phyloP scores from a whole-genome alignment of 177 flowering plant species.

The Vitis hybrid region DNA sequence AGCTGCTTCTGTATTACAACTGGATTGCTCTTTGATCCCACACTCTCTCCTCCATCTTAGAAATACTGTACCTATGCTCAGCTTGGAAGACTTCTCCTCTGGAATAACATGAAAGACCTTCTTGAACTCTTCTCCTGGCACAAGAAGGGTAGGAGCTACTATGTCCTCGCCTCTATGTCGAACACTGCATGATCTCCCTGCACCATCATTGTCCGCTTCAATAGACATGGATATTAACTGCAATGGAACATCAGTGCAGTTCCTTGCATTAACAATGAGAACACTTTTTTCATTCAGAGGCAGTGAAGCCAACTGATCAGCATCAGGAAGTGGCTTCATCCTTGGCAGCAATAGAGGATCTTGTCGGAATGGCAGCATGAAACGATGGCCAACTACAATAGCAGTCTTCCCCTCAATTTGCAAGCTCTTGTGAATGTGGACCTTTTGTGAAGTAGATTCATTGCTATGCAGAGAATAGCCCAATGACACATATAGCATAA shows the following conservation, averaged over 20 bases:
- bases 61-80: conserved; percentile 54
- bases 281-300: conserved; percentile 64
- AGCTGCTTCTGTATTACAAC: conserved; percentile 10
- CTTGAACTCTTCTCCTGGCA: conserved; percentile 87
- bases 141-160: conserved; percentile 39
- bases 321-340: conserved; percentile 39
- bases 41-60: conserved; percentile 70
- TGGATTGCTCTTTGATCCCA: conserved; percentile 20
- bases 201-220: conserved; percentile 44
- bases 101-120: conserved; percentile 69
- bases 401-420: conserved; percentile 90
- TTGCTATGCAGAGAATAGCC: conserved; percentile 61
- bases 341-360: conserved; percentile 73
- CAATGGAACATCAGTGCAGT: conserved; percentile 78
- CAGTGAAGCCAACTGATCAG: conserved; percentile 45
- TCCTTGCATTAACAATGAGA: conserved; percentile 68
- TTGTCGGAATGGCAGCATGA: conserved; percentile 70
- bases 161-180: conserved; percentile 32
- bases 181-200: conserved; percentile 33
- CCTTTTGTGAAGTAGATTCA: conserved; percentile 60
- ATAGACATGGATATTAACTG: conserved; percentile 59
- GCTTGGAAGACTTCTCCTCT: conserved; percentile 26
- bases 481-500: conserved; percentile 84
- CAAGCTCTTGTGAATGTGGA: conserved; percentile 86
- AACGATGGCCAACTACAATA: conserved; percentile 57